Evolutionary conservation across 352 stramenopile genomes (phyloP).

Genomic region (Phytopythium litorale): DNA sequence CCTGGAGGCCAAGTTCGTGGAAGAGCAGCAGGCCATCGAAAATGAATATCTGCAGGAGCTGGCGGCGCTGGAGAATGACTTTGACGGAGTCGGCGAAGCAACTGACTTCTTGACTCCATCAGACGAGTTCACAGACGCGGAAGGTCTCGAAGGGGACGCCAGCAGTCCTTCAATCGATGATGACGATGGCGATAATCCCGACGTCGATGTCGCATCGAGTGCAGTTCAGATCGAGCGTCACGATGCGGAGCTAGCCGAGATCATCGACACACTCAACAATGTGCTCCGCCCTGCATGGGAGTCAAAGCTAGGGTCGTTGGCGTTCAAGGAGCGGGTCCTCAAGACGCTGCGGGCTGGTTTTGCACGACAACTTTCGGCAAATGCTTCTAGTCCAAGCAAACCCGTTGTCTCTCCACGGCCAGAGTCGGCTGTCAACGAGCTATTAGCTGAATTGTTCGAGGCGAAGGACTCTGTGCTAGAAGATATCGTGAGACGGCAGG

Average conservation of each 20-base stretch:
- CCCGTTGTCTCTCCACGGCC: not conserved
- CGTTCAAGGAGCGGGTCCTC: slow-evolving; percentile 23
- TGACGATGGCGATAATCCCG: not conserved
- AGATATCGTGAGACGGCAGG: slow-evolving; percentile 30
- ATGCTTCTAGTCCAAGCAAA: not conserved
- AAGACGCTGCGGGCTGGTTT: slow-evolving; percentile 13
- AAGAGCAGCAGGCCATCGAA: slow-evolving; percentile 48
- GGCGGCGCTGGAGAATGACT: slow-evolving; percentile 48
- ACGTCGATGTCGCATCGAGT: not conserved
- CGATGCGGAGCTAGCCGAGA: slow-evolving; percentile 15
- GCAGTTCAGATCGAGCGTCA: not conserved
- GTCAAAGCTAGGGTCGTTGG: slow-evolving; percentile 17
- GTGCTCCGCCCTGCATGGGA: slow-evolving; percentile 30
- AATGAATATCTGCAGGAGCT: slow-evolving; percentile 50
- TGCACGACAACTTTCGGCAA: not conserved
- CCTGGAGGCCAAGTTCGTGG: slow-evolving; percentile 35
- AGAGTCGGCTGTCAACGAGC: not conserved
- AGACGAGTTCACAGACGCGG: slow-evolving; percentile 1
- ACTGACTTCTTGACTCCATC: slow-evolving; percentile 23
- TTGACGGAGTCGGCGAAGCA: slow-evolving; percentile 16
- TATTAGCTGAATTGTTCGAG: not conserved
- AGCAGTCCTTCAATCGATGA: not conserved
- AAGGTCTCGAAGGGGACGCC: slow-evolving; percentile 11
- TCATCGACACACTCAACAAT: slow-evolving; percentile 31
- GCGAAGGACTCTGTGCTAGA: slow-evolving; percentile 26